phyloP scores from a whole-genome alignment of 139 green algal genomes.

The Nannochloris sp. region DNA sequence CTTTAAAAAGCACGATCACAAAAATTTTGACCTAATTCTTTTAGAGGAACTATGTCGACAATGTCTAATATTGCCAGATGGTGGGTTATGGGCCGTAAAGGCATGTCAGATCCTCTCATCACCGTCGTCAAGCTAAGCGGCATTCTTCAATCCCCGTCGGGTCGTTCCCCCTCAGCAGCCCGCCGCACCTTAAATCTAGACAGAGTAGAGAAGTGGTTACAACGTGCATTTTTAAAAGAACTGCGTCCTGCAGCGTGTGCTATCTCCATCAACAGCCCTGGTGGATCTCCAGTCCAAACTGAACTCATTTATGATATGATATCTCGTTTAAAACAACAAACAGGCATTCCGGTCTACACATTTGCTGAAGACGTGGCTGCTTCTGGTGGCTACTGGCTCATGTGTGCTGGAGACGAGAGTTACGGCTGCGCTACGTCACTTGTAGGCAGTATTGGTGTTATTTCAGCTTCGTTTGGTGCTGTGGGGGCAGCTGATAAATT shows the following conservation, averaged over 20 bases:
- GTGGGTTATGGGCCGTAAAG: conserved; percentile 12
- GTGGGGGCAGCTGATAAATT: neutral
- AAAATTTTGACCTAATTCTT: no score
- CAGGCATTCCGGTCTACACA: conserved; percentile 25
- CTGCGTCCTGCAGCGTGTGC: conserved; percentile 22
- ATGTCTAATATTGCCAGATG: conserved; percentile 7
- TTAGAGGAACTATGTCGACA: no score
- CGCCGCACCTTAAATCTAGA: conserved; percentile 26
- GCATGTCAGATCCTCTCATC: conserved; percentile 15
- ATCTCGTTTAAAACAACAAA: conserved; percentile 12
- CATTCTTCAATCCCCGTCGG: conserved; percentile 4
- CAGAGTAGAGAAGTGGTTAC: conserved; percentile 30
- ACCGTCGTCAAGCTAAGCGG: conserved; percentile 23
- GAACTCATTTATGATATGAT: conserved; percentile 29
- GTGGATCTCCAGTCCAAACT: conserved; percentile 23
- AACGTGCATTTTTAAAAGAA: conserved; percentile 19
- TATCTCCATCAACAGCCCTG: conserved; percentile 37
- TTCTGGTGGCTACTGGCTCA: conserved; percentile 41
- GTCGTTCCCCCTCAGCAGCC: conserved; percentile 1
- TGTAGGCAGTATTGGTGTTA: conserved; percentile 39
- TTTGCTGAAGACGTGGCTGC: conserved; percentile 47
- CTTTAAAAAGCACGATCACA: no score
- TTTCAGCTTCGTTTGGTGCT: conserved; percentile 27
- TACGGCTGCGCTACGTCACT: conserved; percentile 25
- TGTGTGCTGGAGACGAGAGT: conserved; percentile 29